Evolutionary conservation across 2,329 filamentous ascomycete genomes (phyloP).

Genomic region (Teratosphaeria viscida): DNA sequence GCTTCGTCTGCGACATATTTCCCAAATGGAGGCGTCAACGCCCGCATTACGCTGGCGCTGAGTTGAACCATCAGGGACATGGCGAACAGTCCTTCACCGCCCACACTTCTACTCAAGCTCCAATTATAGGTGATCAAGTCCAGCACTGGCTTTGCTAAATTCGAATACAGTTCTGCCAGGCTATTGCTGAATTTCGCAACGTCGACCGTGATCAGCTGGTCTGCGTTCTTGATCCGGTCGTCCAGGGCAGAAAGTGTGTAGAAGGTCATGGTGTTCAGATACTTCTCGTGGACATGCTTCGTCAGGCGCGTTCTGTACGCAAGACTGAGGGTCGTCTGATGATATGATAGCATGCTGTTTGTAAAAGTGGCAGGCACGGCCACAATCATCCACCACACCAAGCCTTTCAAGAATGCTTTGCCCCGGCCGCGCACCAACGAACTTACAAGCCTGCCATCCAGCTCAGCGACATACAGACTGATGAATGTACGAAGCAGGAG

Average conservation of each 20-base stretch:
- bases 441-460: conserved; percentile 90
- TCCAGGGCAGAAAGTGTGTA: conserved; percentile 92
- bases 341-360: conserved; percentile 81
- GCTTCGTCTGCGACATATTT: conserved; percentile 97
- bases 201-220: conserved; percentile 94
- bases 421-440: conserved; percentile 84
- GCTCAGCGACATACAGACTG: conserved; percentile 88
- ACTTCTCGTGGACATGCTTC: conserved; percentile 90
- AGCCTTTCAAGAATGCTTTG: conserved; percentile 74
- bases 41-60: conserved; percentile 85
- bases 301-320: conserved; percentile 89
- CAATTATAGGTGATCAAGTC: conserved; percentile 98
- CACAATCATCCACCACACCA: conserved; percentile 98
- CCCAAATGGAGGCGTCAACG: conserved; percentile 88
- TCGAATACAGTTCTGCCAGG: conserved; percentile 88
- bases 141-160: conserved; percentile 84
- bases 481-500: conserved; percentile 82
- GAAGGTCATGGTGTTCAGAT: conserved; percentile 94
- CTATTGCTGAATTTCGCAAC: conserved; percentile 95
- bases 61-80: conserved; percentile 92
- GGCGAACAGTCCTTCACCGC: conserved; percentile 86
- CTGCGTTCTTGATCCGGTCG: conserved; percentile 95
- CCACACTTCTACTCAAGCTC: conserved; percentile 86
- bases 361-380: conserved; percentile 90
- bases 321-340: conserved; percentile 87